phyloP scores from a whole-genome alignment of 2,329 filamentous ascomycete species.

The Ophiognomonia clavigignenti-juglandacearum region DNA sequence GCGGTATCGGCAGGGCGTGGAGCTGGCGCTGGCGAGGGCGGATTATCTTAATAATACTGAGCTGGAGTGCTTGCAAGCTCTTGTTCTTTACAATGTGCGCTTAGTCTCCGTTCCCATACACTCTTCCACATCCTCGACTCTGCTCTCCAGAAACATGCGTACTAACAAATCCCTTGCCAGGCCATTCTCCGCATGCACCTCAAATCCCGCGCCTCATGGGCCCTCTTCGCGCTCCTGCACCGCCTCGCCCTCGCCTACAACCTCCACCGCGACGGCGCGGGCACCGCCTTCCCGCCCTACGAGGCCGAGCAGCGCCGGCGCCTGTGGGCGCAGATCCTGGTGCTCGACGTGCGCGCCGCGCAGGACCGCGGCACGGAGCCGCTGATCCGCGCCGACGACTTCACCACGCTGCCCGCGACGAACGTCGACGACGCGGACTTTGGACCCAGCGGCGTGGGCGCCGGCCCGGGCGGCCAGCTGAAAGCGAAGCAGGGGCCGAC shows the following conservation, averaged over 20 bases:
- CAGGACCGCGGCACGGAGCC: conserved; percentile 48
- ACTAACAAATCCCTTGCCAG: conserved; percentile 11
- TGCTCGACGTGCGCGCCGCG: conserved; percentile 52
- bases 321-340: conserved; percentile 58
- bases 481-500: conserved; percentile 27
- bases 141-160: too few species aligned
- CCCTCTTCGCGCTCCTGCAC: conserved; percentile 33
- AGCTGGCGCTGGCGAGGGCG: conserved; percentile 35
- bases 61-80: conserved; percentile 35
- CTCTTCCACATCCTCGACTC: too few species aligned
- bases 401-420: conserved; percentile 42
- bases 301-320: conserved; percentile 56
- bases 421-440: conserved; percentile 52
- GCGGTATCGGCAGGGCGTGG: conserved; percentile 29
- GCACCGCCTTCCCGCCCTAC: conserved; percentile 37
- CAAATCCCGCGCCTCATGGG: conserved; percentile 36
- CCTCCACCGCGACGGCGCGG: conserved; percentile 38
- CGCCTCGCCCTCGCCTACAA: conserved; percentile 38
- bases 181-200: conserved; percentile 33
- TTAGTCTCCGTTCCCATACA: not conserved
- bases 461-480: conserved; percentile 27
- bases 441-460: conserved; percentile 32
- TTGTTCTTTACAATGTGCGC: conserved; percentile 34
- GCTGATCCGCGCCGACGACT: conserved; percentile 35
- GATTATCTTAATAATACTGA: conserved; percentile 37